Percentiles rank a stretch among this genome's conserved stretches.
Conservation (phyloP, 441 rosid species). For the Capsella rubella region DNA sequence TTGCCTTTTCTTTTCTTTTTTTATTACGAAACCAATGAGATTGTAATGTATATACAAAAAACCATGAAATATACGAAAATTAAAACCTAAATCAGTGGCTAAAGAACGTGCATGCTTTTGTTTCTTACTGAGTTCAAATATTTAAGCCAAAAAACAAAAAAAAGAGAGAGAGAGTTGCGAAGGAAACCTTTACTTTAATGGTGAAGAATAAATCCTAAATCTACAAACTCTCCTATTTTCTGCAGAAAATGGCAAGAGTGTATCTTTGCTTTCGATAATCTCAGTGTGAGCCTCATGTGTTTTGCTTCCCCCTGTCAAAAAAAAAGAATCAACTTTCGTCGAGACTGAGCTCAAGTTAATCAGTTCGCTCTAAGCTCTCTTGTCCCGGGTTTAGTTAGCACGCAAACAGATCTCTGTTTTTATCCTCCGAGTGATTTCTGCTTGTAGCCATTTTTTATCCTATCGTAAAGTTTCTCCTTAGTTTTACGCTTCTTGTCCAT, state of each 20-base stretch:
- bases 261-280: conserved; percentile 25
- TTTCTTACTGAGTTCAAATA: conserved; percentile 22
- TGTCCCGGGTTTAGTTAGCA: conserved; percentile 21
- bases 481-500: conserved; percentile 98
- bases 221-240: conserved; percentile 36
- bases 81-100: conserved; percentile 37
- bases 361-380: conserved; percentile 6
- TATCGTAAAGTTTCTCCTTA: conserved; percentile 72
- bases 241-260: conserved; percentile 35
- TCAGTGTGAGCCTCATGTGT: conserved; percentile 17
- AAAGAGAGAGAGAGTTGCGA: conserved; percentile 11
- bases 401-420: conserved; percentile 22
- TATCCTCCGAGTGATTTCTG: conserved; percentile 85
- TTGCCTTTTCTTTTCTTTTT: conserved; percentile 22
- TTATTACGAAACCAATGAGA: conserved; percentile 39
- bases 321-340: conserved; percentile 24
- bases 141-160: conserved; percentile 22
- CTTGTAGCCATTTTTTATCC: conserved; percentile 75
- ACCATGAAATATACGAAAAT: conserved; percentile 5
- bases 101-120: conserved; percentile 12
- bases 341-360: conserved; percentile 17
- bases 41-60: conserved; percentile 39
- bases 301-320: conserved; percentile 30
- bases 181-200: conserved; percentile 19
- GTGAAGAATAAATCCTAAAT: conserved; percentile 37